A percentile compares a stretch with the other conserved stretches of the same genome.
phyloP scores from a whole-genome alignment of 140 eudicot species.

The Anethum foeniculum region DNA sequence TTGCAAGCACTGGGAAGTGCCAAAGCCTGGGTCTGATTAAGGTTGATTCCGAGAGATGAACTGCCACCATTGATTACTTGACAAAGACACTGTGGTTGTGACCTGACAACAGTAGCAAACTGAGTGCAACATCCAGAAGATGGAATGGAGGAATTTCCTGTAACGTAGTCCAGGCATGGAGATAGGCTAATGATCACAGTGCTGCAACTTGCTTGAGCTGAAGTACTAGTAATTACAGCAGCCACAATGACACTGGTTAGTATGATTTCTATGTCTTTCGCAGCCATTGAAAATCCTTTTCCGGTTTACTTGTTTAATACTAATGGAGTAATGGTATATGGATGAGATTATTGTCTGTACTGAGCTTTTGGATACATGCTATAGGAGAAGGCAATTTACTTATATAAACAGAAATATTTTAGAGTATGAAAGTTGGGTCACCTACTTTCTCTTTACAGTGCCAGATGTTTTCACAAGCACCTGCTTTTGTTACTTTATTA shows the following conservation, averaged over 20 bases:
- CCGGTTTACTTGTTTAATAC: neutral
- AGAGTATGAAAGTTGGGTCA: conserved; percentile 2
- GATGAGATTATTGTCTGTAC: neutral
- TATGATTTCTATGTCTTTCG: neutral
- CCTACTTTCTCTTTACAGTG: conserved; percentile 3
- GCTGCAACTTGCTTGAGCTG: conserved; percentile 1
- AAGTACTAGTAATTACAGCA: neutral
- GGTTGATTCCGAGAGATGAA: conserved; percentile 8
- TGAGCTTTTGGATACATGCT: neutral
- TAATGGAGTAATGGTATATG: neutral
- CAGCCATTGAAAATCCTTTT: conserved; percentile 1
- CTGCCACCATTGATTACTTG: conserved; percentile 11
- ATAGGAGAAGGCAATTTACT: neutral
- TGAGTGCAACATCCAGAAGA: conserved; percentile 13
- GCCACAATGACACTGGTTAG: neutral
- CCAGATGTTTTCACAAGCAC: neutral
- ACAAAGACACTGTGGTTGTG: conserved; percentile 13
- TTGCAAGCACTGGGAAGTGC: conserved; percentile 12
- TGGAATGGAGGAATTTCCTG: conserved; percentile 7
- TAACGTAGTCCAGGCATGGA: conserved; percentile 7
- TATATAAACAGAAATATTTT: neutral
- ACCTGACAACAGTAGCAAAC: conserved; percentile 3
- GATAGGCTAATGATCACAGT: conserved; percentile 8
- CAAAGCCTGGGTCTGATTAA: conserved; percentile 12
- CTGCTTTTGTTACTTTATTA: conserved; percentile 6